These are phyloP conservation scores for Ustilago curta DNA, from an alignment of 1,284 basidiomycete genomes.

Conservation along the genomic window DNA sequence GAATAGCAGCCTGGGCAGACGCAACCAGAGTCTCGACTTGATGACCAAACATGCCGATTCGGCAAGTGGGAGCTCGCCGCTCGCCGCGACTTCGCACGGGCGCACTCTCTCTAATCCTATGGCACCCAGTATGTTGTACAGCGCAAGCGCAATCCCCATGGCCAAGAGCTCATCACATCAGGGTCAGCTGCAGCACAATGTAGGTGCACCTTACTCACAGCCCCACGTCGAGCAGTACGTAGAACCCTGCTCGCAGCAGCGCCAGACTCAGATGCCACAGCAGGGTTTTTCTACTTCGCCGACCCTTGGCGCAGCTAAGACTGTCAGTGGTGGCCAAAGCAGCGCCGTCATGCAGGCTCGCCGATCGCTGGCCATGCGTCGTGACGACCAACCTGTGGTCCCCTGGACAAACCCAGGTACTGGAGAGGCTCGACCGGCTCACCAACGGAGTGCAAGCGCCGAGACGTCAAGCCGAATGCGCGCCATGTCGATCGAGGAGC, in stretches of 20 bases:
- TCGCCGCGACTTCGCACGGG: conserved; percentile 14
- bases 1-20: neutral
- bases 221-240: conserved; percentile 3
- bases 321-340: conserved; percentile 29
- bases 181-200: conserved; percentile 21
- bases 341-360: conserved; percentile 34
- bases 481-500: conserved; percentile 52
- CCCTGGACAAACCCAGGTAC: conserved; percentile 48
- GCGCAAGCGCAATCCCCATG: conserved; percentile 19
- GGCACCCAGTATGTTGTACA: neutral
- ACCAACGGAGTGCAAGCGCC: conserved; percentile 15
- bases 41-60: neutral
- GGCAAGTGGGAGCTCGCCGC: neutral
- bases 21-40: conserved; percentile 14
- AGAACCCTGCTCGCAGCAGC: conserved; percentile 10
- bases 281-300: conserved; percentile 15
- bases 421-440: conserved; percentile 7
- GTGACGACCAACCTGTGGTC: conserved; percentile 25
- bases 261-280: conserved; percentile 8
- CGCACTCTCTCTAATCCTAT: conserved; percentile 27
- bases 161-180: conserved; percentile 27
- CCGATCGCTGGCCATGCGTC: conserved; percentile 38
- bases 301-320: conserved; percentile 8
- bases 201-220: neutral
- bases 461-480: conserved; percentile 17